Conservation (phyloP, 345 rosid species). For the Carallia pectinifolia region DNA sequence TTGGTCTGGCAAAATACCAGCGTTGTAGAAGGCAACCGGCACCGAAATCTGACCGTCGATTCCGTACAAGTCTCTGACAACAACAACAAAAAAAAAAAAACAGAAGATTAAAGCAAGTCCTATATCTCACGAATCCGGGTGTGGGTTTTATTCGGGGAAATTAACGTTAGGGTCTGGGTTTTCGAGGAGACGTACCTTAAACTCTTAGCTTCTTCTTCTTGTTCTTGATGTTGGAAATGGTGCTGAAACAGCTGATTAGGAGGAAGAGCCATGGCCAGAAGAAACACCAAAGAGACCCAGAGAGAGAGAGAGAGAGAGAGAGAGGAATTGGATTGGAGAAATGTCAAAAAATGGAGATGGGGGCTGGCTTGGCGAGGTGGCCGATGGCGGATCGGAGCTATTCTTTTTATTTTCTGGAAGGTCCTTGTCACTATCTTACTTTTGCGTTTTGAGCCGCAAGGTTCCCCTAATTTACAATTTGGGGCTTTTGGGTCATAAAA, state of each 20-base stretch:
- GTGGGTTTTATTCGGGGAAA: too few species aligned
- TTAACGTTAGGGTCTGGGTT: slow-evolving; percentile 12
- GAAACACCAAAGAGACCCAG: slow-evolving; percentile 3
- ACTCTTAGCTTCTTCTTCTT: slow-evolving; percentile 38
- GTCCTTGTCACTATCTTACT: not conserved
- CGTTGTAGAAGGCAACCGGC: slow-evolving; percentile 34
- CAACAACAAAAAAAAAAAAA: not conserved
- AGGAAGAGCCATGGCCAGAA: slow-evolving; percentile 44
- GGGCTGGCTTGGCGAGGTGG: slow-evolving; percentile 18
- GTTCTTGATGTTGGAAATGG: slow-evolving; percentile 43
- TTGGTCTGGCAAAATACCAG: slow-evolving; percentile 48
- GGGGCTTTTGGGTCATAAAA: too few species aligned
- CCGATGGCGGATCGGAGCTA: slow-evolving; percentile 2
- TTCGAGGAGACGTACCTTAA: not conserved
- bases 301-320: not conserved
- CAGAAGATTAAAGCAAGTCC: not conserved
- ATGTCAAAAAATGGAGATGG: not conserved
- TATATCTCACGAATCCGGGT: too few species aligned
- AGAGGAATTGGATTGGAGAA: not conserved
- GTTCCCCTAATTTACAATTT: too few species aligned
- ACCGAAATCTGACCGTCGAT: slow-evolving; percentile 56
- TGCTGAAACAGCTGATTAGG: slow-evolving; percentile 34
- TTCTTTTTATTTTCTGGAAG: slow-evolving; percentile 6
- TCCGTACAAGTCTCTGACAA: slow-evolving; percentile 42
- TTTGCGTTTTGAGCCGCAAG: not conserved